phyloP scores from a whole-genome alignment of 73 alveolate species.

The Blepharisma japonicum region DNA sequence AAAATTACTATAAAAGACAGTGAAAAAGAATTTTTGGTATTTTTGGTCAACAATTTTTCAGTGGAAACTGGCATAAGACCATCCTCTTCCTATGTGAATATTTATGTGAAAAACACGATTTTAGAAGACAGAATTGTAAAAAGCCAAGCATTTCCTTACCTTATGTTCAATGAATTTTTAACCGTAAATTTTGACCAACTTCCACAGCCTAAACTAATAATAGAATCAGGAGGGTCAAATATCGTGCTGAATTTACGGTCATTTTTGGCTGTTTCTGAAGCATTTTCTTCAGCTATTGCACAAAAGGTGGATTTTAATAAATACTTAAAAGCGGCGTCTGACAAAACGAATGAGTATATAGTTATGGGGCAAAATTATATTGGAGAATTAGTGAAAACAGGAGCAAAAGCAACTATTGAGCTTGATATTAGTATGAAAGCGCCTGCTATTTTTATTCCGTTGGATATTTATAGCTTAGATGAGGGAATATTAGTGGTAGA shows the following conservation, averaged over 20 bases:
- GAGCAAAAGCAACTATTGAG: background rate
- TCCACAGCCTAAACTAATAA: background rate
- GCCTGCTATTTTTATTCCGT: constrained; percentile 19
- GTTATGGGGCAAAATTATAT: background rate
- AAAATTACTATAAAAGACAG: background rate
- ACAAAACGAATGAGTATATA: background rate
- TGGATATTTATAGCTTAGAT: background rate
- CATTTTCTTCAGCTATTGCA: background rate
- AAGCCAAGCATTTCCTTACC: background rate
- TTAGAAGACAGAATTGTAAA: background rate
- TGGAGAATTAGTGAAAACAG: background rate
- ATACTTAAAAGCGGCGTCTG: background rate
- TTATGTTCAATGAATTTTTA: background rate
- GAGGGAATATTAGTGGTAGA: background rate
- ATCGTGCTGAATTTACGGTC: background rate
- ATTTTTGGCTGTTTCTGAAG: background rate
- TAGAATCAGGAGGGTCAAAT: constrained; percentile 4
- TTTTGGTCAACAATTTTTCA: background rate
- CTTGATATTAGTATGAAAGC: constrained; percentile 25
- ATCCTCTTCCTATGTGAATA: background rate
- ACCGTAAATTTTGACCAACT: background rate
- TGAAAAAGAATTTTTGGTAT: background rate
- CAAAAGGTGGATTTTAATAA: background rate
- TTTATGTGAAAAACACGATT: background rate
- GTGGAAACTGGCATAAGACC: constrained; percentile 3